Base-by-base conservation (phyloP, 2,329 filamentous ascomycete genomes). In the Penicillium sp. region DNA sequence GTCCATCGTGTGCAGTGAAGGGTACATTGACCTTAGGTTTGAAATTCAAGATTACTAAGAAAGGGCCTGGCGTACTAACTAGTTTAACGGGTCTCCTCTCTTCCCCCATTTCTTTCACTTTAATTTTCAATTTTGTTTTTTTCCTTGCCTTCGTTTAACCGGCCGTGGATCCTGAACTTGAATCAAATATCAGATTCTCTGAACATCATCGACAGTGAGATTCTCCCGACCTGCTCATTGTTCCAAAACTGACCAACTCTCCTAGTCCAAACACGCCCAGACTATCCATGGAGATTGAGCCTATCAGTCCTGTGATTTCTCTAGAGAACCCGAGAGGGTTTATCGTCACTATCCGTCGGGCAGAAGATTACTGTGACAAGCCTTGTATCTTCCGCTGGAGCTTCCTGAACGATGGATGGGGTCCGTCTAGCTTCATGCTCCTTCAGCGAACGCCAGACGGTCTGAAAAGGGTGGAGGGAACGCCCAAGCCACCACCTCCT, bases 21-120 rank as follows among this genome's bases (percentile, higher is more conserved):
- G n/a, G n/a, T n/a, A n/a, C 70, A 72, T 71, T 71, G 69, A 72
- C 69, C 68, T 72, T 70, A 63, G 69, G 22, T 20, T 10, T 31
- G 31, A 31, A 31, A 31, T 31, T 8, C 31, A 31, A 31, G 31
- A 31, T 31, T 31, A 31, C 31, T 31, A 31, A 31, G 31, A 31
- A 31, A 31, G 31, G 31, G 31, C 6, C 31, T 31, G 31, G 31
- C 31, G 31, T 31, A 31, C 31, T 31, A 31, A 31, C 28, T 31
- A 31, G 31, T 31, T 31, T 31, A 6, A 8, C 31, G 31, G 31
- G 7, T 31, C 31, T 31, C 31, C 31, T 31, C 31, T 6, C 31
- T 31, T 31, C 6, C 31, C 31, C 31, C 31, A 31, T 31, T 31
- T 31, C 31, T 31, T 31, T 31, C 31, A 8, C 10, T 31, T 31